phyloP scores from a whole-genome alignment of 164 flowering plant genomes.

The Liquidambar formosana region DNA sequence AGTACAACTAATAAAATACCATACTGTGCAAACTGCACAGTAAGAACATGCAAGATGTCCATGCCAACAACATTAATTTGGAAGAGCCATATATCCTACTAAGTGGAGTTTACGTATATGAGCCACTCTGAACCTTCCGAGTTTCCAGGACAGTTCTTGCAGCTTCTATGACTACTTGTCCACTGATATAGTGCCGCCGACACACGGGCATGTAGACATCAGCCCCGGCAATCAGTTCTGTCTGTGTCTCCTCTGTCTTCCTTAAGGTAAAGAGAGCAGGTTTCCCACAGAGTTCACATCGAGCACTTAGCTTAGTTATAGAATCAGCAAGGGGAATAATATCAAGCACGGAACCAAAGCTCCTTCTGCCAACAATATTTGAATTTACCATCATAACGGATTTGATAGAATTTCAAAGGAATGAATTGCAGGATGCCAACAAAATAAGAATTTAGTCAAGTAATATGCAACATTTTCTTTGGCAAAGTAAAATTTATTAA shows the following conservation, averaged over 20 bases:
- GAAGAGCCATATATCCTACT: background rate
- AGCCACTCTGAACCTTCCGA: constrained; percentile 25
- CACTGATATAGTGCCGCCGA: constrained; percentile 62
- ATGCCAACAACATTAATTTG: background rate
- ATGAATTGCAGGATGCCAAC: background rate
- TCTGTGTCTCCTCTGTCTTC: constrained; percentile 54
- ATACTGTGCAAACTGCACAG: too few relatives aligned
- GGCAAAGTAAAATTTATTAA: too few relatives aligned
- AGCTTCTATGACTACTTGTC: constrained; percentile 55
- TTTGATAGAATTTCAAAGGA: background rate
- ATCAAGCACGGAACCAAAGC: constrained; percentile 68
- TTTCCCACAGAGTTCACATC: constrained; percentile 65
- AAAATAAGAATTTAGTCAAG: too few relatives aligned
- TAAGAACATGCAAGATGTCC: background rate
- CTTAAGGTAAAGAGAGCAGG: constrained; percentile 62
- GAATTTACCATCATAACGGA: background rate
- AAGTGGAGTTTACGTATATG: background rate
- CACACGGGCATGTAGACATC: constrained; percentile 82
- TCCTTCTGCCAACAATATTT: constrained; percentile 46
- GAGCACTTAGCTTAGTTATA: constrained; percentile 60
- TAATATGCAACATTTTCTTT: too few relatives aligned
- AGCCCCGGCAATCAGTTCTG: constrained; percentile 66
- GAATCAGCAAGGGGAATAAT: constrained; percentile 72
- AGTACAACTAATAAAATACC: too few relatives aligned
- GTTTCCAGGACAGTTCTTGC: constrained; percentile 41